Conservation (phyloP, 23 red algal genomes). For the Chondrus crispus region DNA sequence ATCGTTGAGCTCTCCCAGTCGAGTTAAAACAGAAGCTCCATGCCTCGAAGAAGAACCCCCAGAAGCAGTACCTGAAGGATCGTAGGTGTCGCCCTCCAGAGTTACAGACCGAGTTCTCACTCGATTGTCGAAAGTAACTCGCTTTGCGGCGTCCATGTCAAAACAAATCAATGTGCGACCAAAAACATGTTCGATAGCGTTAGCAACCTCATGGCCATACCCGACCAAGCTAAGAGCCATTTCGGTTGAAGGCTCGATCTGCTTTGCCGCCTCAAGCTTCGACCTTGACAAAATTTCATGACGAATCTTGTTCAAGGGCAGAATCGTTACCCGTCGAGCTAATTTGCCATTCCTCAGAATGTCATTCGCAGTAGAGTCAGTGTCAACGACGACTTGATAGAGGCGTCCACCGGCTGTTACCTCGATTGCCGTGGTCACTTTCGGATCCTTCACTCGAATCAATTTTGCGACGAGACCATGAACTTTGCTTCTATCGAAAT, state of each 20-base stretch:
- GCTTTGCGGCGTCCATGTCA: conserved; percentile 75
- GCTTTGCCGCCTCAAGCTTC: conserved; percentile 37
- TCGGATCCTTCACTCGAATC: conserved; percentile 63
- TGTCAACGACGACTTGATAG: conserved; percentile 96
- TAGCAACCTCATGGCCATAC: conserved; percentile 69
- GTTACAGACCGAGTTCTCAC: conserved; percentile 85
- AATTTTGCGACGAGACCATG: conserved; percentile 82
- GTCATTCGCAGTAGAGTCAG: conserved; percentile 81
- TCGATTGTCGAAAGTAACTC: conserved; percentile 70
- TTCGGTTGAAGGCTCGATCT: conserved; percentile 52
- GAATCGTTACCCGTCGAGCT: conserved; percentile 78
- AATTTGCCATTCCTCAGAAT: conserved; percentile 74
- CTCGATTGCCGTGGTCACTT: conserved; percentile 75
- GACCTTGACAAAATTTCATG: conserved; percentile 19
- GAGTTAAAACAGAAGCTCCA: conserved; percentile 32
- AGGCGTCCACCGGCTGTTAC: conserved; percentile 82
- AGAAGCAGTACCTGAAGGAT: conserved; percentile 87
- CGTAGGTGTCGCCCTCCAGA: conserved; percentile 87
- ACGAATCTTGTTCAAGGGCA: conserved; percentile 94
- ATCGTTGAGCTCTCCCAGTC: conserved; percentile 23
- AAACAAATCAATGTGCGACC: conserved; percentile 78
- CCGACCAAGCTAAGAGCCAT: conserved; percentile 73
- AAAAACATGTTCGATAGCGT: conserved; percentile 91
- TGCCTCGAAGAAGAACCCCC: conserved; percentile 62
- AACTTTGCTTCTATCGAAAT: conserved; percentile 74